phyloP scores from a whole-genome alignment of 140 eudicot species.

The Bidens hawaiensis region DNA sequence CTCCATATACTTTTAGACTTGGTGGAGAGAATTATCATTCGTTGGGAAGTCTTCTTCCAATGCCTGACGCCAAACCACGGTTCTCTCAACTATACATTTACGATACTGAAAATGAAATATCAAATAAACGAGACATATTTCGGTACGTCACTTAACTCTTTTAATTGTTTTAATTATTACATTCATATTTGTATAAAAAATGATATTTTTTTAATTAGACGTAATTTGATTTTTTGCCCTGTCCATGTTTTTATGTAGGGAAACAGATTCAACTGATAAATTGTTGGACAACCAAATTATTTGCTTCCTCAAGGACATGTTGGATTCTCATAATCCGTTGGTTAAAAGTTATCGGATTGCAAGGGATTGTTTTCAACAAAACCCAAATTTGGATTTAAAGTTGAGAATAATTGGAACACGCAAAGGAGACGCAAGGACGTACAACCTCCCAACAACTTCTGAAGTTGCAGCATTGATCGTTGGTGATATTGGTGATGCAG shows the following conservation, averaged over 20 bases:
- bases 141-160: not conserved
- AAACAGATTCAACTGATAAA: no score
- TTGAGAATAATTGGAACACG: not conserved
- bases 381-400: not conserved
- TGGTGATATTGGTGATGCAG: not conserved
- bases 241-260: no score
- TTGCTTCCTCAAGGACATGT: not conserved
- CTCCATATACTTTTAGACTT: not conserved
- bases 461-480: not conserved
- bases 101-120: not conserved
- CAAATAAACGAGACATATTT: not conserved
- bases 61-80: not conserved
- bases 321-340: not conserved
- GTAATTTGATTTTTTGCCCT: no score
- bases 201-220: no score
- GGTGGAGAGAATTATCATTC: not conserved
- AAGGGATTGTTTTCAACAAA: not conserved
- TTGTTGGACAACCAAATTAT: no score
- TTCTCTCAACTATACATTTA: not conserved
- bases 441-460: not conserved
- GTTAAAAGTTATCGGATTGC: not conserved
- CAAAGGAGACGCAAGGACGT: not conserved
- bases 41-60: not conserved
- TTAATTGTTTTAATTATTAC: no score
- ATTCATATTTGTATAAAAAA: no score